Percentiles rank a stretch among this genome's conserved stretches.
Conservation (phyloP, 345 rosid genomes). For the Eucalyptus melliodora region DNA sequence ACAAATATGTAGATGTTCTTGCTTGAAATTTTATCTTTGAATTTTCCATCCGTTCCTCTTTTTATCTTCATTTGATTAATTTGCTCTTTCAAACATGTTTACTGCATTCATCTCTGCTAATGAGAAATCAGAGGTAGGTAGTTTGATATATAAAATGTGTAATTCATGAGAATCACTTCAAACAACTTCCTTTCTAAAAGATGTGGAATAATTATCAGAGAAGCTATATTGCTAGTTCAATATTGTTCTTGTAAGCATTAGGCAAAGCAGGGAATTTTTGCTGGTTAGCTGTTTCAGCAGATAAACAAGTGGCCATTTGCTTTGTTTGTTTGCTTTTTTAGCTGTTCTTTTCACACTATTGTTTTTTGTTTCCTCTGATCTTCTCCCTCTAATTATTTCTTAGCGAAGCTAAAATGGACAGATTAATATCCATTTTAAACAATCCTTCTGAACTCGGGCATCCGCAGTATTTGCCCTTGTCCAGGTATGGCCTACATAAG, state of each 20-base stretch:
- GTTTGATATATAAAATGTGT: not conserved
- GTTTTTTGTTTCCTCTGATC: not conserved
- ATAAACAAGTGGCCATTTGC: not conserved
- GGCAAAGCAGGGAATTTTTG: not conserved
- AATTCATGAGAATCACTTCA: no score
- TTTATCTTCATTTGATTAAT: not conserved
- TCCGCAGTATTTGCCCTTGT: constrained; percentile 69
- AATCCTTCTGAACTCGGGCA: constrained; percentile 42
- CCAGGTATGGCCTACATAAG: constrained; percentile 26
- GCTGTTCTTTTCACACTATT: not conserved
- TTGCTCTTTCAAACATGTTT: not conserved
- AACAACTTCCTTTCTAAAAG: not conserved
- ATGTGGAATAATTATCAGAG: not conserved
- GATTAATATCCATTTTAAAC: constrained; percentile 53
- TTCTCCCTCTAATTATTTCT: not conserved
- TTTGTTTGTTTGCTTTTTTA: not conserved
- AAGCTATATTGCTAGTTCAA: no score
- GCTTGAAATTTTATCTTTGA: no score
- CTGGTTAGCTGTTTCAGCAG: not conserved
- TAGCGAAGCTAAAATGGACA: constrained; percentile 67
- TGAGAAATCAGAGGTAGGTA: no score
- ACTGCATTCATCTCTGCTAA: not conserved
- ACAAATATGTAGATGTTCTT: not conserved
- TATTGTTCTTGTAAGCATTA: not conserved
- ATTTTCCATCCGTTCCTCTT: no score